These are phyloP conservation scores for Phytophthora constricta DNA, from an alignment of 352 stramenopile species.

Conservation along the genomic window DNA sequence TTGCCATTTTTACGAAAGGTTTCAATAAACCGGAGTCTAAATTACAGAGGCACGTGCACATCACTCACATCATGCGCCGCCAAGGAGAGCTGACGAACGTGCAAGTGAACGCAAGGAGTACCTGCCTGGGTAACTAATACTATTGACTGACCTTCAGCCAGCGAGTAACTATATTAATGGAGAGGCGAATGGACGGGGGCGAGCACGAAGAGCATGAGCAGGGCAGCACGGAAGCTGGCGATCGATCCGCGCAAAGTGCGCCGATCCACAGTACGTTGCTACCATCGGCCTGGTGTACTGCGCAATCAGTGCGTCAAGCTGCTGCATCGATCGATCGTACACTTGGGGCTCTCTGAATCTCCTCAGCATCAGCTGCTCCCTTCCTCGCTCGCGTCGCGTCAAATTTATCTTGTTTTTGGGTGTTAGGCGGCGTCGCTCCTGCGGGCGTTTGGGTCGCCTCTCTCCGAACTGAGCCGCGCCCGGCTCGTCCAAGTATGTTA, in stretches of 20 bases:
- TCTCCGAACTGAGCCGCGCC: slow-evolving; percentile 24
- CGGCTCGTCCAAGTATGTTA: slow-evolving; percentile 42
- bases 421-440: slow-evolving; percentile 22
- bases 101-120: slow-evolving; percentile 26
- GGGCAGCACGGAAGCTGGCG: slow-evolving; percentile 12
- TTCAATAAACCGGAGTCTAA: slow-evolving; percentile 35
- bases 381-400: slow-evolving; percentile 23
- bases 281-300: slow-evolving; percentile 41
- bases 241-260: slow-evolving; percentile 32
- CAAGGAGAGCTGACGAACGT: slow-evolving; percentile 12
- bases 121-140: slow-evolving; percentile 27
- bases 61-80: slow-evolving; percentile 1
- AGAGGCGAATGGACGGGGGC: slow-evolving; percentile 34
- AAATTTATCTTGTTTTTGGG: slow-evolving; percentile 37
- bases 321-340: slow-evolving; percentile 33
- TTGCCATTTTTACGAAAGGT: slow-evolving; percentile 11
- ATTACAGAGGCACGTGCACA: slow-evolving; percentile 30
- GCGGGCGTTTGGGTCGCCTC: slow-evolving; percentile 10
- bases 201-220: slow-evolving; percentile 17
- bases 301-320: slow-evolving; percentile 19
- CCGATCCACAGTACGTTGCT: slow-evolving; percentile 29
- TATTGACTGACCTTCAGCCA: slow-evolving; percentile 40
- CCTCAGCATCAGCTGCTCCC: slow-evolving; percentile 18
- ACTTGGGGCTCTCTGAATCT: slow-evolving; percentile 18
- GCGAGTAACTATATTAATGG: slow-evolving; percentile 47